Evolutionary conservation across 2,329 filamentous ascomycete genomes (phyloP).

Genomic region (Hypoxylon sp.): DNA sequence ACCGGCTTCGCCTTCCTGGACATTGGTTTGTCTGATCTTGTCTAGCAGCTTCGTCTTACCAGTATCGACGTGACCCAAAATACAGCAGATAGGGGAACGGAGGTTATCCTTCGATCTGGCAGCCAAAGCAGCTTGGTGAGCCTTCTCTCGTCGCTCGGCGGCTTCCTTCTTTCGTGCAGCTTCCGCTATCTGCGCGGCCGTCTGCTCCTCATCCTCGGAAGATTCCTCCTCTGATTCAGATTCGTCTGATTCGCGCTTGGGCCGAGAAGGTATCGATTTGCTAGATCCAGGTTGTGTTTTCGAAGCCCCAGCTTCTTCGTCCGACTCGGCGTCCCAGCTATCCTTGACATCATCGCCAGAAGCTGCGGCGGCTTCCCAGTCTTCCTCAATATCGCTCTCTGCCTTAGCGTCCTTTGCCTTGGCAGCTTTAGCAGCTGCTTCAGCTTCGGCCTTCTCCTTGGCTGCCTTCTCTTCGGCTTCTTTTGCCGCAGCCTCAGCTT

Average conservation of each 20-base stretch:
- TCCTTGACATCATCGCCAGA: constrained; percentile 86
- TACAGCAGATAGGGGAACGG: constrained; percentile 98
- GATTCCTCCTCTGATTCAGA: constrained; percentile 67
- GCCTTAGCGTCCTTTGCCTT: constrained; percentile 65
- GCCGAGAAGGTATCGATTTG: constrained; percentile 45
- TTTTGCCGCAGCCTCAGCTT: constrained; percentile 73
- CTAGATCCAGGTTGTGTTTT: constrained; percentile 25
- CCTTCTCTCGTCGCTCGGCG: constrained; percentile 85
- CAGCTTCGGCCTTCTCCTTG: constrained; percentile 64
- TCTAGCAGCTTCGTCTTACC: constrained; percentile 99
- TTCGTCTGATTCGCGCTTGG: constrained; percentile 53
- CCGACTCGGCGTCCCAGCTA: constrained; percentile 89
- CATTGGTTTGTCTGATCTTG: constrained; percentile 98
- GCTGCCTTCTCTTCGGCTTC: constrained; percentile 69
- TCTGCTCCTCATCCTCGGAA: constrained; percentile 75
- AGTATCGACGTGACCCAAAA: constrained; percentile 99
- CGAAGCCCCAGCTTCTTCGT: constrained; percentile 73
- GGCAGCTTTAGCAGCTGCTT: constrained; percentile 62
- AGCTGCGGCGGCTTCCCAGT: constrained; percentile 88
- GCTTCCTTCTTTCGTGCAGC: constrained; percentile 86
- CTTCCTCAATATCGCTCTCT: constrained; percentile 74
- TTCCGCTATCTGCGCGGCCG: constrained; percentile 76
- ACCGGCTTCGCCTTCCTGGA: constrained; percentile 98
- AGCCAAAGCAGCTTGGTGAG: constrained; percentile 89
- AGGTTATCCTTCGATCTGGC: constrained; percentile 93